Conservation (phyloP, 1,139 yeast genomes). For the Saccharomycopsis crataegensis region DNA sequence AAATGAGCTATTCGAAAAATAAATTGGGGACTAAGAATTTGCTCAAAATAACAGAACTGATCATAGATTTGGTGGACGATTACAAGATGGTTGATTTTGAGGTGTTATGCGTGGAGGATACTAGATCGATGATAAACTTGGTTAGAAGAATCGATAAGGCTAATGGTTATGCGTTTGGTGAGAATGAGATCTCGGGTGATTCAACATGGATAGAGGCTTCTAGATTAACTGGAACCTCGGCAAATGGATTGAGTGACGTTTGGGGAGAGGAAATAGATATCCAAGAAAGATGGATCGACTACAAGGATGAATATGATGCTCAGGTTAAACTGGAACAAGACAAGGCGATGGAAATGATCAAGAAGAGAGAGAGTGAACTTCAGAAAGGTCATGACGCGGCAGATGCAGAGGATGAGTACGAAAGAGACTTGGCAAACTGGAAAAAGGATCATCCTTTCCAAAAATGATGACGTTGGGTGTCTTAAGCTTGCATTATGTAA, state of each 20-base stretch:
- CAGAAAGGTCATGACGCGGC: conserved; percentile 26
- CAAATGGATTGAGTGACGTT: conserved; percentile 27
- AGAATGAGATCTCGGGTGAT: conserved; percentile 92
- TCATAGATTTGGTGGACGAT: conserved; percentile 80
- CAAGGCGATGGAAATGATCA: conserved; percentile 29
- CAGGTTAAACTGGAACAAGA: conserved; percentile 41
- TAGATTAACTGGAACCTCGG: conserved; percentile 54
- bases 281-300: conserved; percentile 94
- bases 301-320: conserved; percentile 68
- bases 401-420: conserved; percentile 11
- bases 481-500: neutral
- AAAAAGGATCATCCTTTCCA: neutral
- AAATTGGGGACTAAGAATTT: conserved; percentile 36
- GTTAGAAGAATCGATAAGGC: conserved; percentile 79
- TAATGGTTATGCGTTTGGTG: conserved; percentile 87
- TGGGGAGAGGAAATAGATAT: conserved; percentile 49
- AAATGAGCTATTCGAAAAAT: conserved; percentile 32
- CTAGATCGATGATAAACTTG: conserved; percentile 79
- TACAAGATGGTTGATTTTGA: conserved; percentile 84
- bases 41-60: conserved; percentile 63
- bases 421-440: conserved; percentile 14
- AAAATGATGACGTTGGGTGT: neutral
- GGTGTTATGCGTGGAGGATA: conserved; percentile 86
- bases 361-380: conserved; percentile 27
- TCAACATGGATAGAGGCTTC: conserved; percentile 94